Evolutionary conservation across 306 rosid genomes (phyloP).

Genomic region (barrel medic (Medicago truncatula)): DNA sequence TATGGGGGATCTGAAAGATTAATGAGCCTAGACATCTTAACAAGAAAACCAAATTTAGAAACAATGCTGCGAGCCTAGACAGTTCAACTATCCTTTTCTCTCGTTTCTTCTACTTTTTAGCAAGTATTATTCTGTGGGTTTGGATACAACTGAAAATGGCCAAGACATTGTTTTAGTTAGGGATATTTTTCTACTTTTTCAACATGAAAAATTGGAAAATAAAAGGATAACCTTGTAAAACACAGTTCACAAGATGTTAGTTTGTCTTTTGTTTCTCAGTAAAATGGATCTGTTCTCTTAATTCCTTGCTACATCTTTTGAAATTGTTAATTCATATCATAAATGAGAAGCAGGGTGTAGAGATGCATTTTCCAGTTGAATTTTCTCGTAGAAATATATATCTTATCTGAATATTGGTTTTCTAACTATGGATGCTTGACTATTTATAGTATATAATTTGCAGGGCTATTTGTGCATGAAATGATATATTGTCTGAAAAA

Average conservation of each 20-base stretch:
- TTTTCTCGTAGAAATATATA: slow-evolving; percentile 1
- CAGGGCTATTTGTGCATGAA: slow-evolving; percentile 26
- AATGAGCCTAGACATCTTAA: no score
- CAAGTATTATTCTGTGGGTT: neutral
- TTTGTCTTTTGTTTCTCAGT: neutral
- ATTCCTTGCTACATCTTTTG: neutral
- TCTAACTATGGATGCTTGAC: slow-evolving; percentile 31
- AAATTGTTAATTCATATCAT: neutral
- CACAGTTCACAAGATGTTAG: neutral
- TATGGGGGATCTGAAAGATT: no score
- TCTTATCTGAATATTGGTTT: slow-evolving; percentile 20
- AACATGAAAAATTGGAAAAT: neutral
- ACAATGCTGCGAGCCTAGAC: neutral
- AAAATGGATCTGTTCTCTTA: slow-evolving; percentile 18
- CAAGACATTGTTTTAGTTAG: neutral
- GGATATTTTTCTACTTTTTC: neutral
- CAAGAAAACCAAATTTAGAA: no score
- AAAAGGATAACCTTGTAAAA: neutral
- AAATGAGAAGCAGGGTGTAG: neutral
- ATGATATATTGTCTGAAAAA: slow-evolving; percentile 24
- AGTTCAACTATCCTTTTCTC: neutral
- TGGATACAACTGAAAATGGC: slow-evolving; percentile 17
- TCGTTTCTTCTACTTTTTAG: neutral
- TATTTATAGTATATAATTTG: slow-evolving; percentile 25
- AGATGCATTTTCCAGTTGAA: slow-evolving; percentile 30